Evolutionary conservation across 148 eudicot genomes (phyloP).

Genomic region (Rhododendron mucronatum): DNA sequence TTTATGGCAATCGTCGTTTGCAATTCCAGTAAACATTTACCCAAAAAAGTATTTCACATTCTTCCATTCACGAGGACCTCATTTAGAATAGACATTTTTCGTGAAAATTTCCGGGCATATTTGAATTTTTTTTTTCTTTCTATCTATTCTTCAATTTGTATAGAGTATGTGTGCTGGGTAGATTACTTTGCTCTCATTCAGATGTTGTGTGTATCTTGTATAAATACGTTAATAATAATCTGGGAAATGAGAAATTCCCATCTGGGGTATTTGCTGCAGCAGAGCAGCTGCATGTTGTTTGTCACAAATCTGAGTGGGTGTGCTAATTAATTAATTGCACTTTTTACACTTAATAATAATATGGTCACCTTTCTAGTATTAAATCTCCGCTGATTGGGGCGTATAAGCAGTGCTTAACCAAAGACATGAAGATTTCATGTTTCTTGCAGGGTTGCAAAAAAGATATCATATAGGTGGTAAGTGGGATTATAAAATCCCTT

Average conservation of each 20-base stretch:
- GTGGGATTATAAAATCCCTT: background rate
- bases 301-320: background rate
- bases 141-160: background rate
- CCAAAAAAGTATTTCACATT: background rate
- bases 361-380: background rate
- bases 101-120: background rate
- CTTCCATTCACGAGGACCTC: background rate
- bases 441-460: conserved; percentile 22
- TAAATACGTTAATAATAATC: background rate
- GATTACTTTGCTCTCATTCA: background rate
- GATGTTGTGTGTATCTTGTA: background rate
- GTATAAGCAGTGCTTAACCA: background rate
- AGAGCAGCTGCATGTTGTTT: background rate
- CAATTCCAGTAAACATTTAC: background rate
- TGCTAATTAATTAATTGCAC: background rate
- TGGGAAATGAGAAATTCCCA: background rate
- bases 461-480: background rate
- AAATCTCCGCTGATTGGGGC: background rate
- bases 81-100: background rate
- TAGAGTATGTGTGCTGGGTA: background rate
- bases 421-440: conserved; percentile 18
- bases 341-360: background rate
- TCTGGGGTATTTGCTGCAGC: background rate
- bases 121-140: no score
- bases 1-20: background rate